Evolutionary conservation across 805 yeast genomes (phyloP).

Genomic region (Candida awuae): DNA sequence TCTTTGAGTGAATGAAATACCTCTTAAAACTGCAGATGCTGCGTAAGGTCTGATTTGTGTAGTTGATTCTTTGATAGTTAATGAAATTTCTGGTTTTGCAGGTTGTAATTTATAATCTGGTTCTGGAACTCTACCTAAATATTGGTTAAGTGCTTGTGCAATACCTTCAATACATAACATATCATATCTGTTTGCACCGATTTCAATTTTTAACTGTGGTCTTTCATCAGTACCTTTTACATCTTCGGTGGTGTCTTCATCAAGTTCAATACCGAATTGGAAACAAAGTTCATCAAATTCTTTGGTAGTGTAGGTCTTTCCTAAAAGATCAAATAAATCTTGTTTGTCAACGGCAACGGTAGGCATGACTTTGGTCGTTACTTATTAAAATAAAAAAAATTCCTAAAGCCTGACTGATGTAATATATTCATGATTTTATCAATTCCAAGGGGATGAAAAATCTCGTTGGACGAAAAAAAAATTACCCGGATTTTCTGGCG

Average conservation of each 20-base stretch:
- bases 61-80: constrained; percentile 73
- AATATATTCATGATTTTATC: too few relatives aligned
- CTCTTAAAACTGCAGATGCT: constrained; percentile 88
- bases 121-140: constrained; percentile 57
- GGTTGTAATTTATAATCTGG: constrained; percentile 63
- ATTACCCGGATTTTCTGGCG: too few relatives aligned
- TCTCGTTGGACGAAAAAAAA: too few relatives aligned
- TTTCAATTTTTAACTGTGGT: constrained; percentile 94
- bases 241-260: constrained; percentile 88
- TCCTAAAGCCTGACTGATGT: too few relatives aligned
- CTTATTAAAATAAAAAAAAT: too few relatives aligned
- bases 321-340: constrained; percentile 80
- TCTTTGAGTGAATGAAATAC: constrained; percentile 72
- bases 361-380: too few relatives aligned
- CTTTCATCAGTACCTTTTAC: constrained; percentile 69
- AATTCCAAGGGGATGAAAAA: too few relatives aligned
- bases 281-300: constrained; percentile 97
- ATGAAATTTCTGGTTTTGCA: constrained; percentile 49
- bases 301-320: constrained; percentile 59
- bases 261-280: constrained; percentile 95
- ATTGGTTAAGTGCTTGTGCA: constrained; percentile 89
- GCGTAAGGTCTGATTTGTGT: constrained; percentile 81
- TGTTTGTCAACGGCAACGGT: constrained; percentile 92
- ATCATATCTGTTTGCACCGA: constrained; percentile 98
- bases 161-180: constrained; percentile 98